Base-by-base conservation (phyloP, 495 filamentous ascomycete species). In the Aspergillus homomorphus region DNA sequence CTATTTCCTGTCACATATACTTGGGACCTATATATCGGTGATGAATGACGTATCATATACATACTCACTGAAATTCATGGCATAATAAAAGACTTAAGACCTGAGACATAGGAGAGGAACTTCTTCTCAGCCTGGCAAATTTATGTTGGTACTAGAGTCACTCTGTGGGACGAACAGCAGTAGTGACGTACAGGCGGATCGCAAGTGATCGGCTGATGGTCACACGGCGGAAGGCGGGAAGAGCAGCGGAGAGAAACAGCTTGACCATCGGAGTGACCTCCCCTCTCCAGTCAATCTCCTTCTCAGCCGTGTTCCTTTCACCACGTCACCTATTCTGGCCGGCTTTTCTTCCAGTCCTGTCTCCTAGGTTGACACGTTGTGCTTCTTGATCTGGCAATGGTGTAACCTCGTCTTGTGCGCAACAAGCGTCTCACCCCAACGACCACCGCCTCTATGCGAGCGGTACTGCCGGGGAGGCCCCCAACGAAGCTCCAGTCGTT, bases 381-480 rank as follows among this genome's bases (percentile, higher is more conserved):
- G 42, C 23, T 18, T 24, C 54, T 51, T 7, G 43, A 38, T 0
- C 63, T 60, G 68, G 70, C 70, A 70, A 79, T 79, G 76, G 68
- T 77, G 66, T 76, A 71, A 69, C 57, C 16, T 57, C 48, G 43
- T 58, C 53, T 52, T 44, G 41, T 66, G 65, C 68, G 65, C 68
- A 71, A 58, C 61, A 54, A 67, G 68, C 64, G 64, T 62, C 59
- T 60, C 45, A 56, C 54, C 48, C 58, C 55, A 19, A 51, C 58
- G 64, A 67, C 52, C 19, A 65, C 62, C 69, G 64, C 66, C 74
- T 77, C 69, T 68, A 87, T 87, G 85, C 83, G 87, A 83, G 85
- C 86, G 69, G 83, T 96, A 78, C 86, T 96, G 71, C 93, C 93
- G 66, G 93, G 93, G 72, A 86, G 86, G 82, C 93, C 93, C 71